Percentiles rank a stretch among this genome's conserved stretches.
Evolutionary conservation across 257 asterid genomes (phyloP).

Genomic region (Solanum appendiculatum): DNA sequence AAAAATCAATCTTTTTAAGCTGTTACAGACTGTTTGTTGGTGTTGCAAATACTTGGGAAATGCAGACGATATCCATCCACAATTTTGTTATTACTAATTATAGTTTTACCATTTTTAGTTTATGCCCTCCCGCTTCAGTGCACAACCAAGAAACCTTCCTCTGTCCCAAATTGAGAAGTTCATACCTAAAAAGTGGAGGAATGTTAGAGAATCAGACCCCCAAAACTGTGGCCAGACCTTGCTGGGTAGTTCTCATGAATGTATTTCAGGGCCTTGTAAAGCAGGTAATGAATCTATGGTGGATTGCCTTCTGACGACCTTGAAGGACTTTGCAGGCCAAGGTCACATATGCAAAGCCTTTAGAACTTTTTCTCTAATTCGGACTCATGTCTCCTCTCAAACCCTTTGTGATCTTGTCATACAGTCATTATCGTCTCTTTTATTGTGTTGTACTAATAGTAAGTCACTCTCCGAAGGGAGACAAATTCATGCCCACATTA

Average conservation of each 20-base stretch:
- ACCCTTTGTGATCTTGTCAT: conserved; percentile 25
- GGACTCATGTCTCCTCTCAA: conserved; percentile 29
- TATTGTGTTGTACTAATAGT: conserved; percentile 40
- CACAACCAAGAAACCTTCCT: conserved; percentile 27
- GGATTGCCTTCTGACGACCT: conserved; percentile 36
- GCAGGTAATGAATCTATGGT: conserved; percentile 32
- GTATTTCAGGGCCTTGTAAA: conserved; percentile 3
- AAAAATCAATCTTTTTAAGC: background rate
- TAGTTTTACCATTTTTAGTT: conserved; percentile 7
- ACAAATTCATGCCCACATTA: conserved; percentile 60
- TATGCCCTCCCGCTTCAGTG: conserved; percentile 34
- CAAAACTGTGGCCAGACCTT: conserved; percentile 1
- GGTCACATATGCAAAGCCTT: conserved; percentile 57
- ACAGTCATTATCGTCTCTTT: conserved; percentile 48
- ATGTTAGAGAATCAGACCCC: conserved; percentile 10
- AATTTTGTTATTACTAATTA: conserved; percentile 13
- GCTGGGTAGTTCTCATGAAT: background rate
- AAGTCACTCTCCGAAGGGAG: conserved; percentile 47
- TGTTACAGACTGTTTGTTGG: background rate
- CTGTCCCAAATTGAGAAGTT: conserved; percentile 32
- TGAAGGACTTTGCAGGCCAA: conserved; percentile 44
- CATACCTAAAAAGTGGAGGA: conserved; percentile 47
- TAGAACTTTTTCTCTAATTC: conserved; percentile 36
- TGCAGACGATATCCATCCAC: conserved; percentile 10
- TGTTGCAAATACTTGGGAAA: conserved; percentile 18